Evolutionary conservation across 2,329 filamentous ascomycete genomes (phyloP), one percentile per base, ranked within the genome.

Genomic region (Fusarium mundagurra): DNA sequence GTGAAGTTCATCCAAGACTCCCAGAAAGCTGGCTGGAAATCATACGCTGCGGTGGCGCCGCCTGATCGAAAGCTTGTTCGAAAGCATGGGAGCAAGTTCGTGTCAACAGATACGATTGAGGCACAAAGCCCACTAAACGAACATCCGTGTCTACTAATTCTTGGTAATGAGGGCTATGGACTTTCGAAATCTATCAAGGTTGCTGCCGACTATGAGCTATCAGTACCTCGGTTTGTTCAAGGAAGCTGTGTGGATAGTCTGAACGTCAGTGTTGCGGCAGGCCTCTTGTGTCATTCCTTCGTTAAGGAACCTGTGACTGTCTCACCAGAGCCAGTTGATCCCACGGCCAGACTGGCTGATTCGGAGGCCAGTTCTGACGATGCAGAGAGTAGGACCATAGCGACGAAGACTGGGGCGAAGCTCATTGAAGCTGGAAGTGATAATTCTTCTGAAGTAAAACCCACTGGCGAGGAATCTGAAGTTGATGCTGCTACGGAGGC

Each of bases 201-300:
- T 47, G 87, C 89, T 65, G 92, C 93, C 1, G 90, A 97, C 74
- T 86, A 85, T 36, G 86, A 91, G 75, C 77, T 92, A 9, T 89
- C 91, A 12, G 94, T 99, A 61, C 88, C 87, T 74, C 89, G 81
- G 81, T 88, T 81, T 73, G 87, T 82, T 47, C 84, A 79, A 71
- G 85, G 78, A 80, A 88, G 78, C 81, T 91, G 75, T 80, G 91
- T 99, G 6, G 96, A 98, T 82, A 98, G 95, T 81, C 84, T 99
- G 81, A 98, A 99, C 80, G 96, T 98, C 44, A 94, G 94, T 79
- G 95, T 97, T 27, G 96, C 96, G 3, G 91, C 94, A 12, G 94
- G 91, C 2, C 84, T 98, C 55, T 84, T 98, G 58, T 92, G 92
- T 71, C 88, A 92, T 72, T 86, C 92, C 1, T 94, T 96, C 78